phyloP scores from a whole-genome alignment of 2,329 filamentous ascomycete genomes.

The Blastomyces percursus region DNA sequence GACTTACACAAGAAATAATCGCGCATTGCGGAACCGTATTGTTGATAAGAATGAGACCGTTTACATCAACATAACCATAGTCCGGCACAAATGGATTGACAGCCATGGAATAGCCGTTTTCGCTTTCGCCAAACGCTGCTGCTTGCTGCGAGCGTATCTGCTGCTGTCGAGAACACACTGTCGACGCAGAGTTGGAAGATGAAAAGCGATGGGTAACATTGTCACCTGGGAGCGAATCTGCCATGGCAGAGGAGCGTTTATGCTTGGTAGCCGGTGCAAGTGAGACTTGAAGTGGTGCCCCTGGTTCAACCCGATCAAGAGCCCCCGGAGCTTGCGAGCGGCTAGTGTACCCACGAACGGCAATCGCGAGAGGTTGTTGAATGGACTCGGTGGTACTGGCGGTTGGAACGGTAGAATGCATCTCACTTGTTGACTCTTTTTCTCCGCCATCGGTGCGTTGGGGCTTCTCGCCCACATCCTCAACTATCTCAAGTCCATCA shows the following conservation, averaged over 20 bases:
- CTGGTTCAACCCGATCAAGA: neutral
- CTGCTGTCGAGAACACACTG: neutral
- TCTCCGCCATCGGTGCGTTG: neutral
- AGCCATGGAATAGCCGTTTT: neutral
- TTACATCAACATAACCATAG: neutral
- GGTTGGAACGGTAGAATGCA: neutral
- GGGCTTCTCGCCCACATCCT: neutral
- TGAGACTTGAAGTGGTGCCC: too few species aligned
- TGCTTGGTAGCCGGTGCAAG: neutral
- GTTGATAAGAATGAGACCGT: neutral
- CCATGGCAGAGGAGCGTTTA: neutral
- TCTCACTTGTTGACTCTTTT: neutral
- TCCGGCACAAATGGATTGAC: neutral
- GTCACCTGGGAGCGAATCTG: neutral
- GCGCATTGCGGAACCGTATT: neutral
- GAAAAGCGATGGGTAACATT: neutral
- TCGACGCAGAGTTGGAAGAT: neutral
- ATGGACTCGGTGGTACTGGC: neutral
- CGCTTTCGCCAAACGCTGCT: neutral
- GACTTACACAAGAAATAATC: slow-evolving; percentile 11
- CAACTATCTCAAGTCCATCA: neutral
- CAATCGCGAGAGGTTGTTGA: neutral
- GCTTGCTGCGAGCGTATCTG: neutral
- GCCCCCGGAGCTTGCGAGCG: neutral
- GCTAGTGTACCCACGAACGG: neutral